Evolutionary conservation across 208 protist genomes (phyloP), one percentile per base, ranked within the genome.

Genomic region (Leishmania aethiopica): DNA sequence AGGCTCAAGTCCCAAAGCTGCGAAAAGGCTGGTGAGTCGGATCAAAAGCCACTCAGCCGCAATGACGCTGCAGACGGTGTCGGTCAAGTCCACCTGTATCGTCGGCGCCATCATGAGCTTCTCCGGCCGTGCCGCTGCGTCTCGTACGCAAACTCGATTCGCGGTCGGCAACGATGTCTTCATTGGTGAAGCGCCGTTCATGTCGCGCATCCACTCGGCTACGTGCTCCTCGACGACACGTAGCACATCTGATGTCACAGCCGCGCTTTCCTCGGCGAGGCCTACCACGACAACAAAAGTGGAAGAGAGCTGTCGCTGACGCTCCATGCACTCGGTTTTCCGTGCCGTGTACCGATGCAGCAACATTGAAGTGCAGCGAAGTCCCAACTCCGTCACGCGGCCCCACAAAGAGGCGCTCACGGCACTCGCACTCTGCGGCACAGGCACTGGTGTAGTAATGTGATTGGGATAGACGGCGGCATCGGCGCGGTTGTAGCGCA

Each of bases 401-500:
- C 25, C 22, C 49, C 53, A 55, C 72, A 42, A 45, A 42, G 49
- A 76, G 57, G 22, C n/a, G 37, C 40, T 7, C 22, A 25, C 64
- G 32, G 35, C 8, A 42, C 22, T 25, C 32, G 2, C 32, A 19
- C 53, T 60, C 22, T 15, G 53, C 40, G 13, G 22, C 69, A 62
- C 8, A 25, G 40, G 40, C n/a, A 49, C 8, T 19, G 75, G 75
- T 55, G 32, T 78, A 15, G 57, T 32, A 8, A 78, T n/a, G 28
- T 67, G n/a, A 35, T 62, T 62, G n/a, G 78, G 84, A 67, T 86
- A 89, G 32, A 87, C 86, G 47, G 88, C 87, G 70, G 82, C 78
- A n/a, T 88, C 90, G 0, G 74, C 47, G 60, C 90, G 84, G 79
- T 84, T 84, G 82, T 88, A 92, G 1, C 90, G 90, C 32, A 91